Conservation (phyloP, 2,329 filamentous ascomycete species). For the Dendryphion nanum region DNA sequence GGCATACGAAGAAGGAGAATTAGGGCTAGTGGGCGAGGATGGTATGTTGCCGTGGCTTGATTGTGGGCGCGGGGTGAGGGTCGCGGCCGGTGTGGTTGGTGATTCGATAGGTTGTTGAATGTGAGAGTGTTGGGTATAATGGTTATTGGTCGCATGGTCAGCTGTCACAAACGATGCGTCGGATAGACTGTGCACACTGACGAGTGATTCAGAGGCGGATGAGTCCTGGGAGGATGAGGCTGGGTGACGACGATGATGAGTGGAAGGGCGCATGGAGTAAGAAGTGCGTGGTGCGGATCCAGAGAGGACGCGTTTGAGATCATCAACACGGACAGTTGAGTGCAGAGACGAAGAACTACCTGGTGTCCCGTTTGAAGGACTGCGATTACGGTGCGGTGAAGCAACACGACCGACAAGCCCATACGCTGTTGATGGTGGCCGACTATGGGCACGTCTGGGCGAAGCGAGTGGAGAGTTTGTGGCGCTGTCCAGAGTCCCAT, state of each 20-base stretch:
- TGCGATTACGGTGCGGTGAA: slow-evolving; percentile 27
- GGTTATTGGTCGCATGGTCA: slow-evolving; percentile 11
- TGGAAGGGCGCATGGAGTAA: slow-evolving; percentile 25
- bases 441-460: slow-evolving; percentile 31
- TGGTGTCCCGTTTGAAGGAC: slow-evolving; percentile 29
- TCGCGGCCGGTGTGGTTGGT: slow-evolving; percentile 20
- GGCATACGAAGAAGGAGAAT: slow-evolving; percentile 9
- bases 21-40: slow-evolving; percentile 3
- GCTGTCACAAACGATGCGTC: slow-evolving; percentile 54
- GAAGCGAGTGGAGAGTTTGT: slow-evolving; percentile 30
- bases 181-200: slow-evolving; percentile 68
- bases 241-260: slow-evolving; percentile 22
- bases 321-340: slow-evolving; percentile 44
- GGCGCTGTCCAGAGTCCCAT: slow-evolving; percentile 33
- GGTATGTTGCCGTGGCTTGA: slow-evolving; percentile 2
- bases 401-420: slow-evolving; percentile 32
- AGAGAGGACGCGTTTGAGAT: slow-evolving; percentile 47
- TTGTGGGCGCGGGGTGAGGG: slow-evolving; percentile 18
- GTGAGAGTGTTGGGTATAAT: not conserved
- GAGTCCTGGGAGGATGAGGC: slow-evolving; percentile 49
- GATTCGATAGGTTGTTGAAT: slow-evolving; percentile 9
- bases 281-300: slow-evolving; percentile 34
- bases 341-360: slow-evolving; percentile 37
- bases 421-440: slow-evolving; percentile 32
- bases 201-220: slow-evolving; percentile 65